These are phyloP conservation scores for Fusarium duplospermum DNA, from an alignment of 2,329 filamentous ascomycete species.

Conservation along the genomic window DNA sequence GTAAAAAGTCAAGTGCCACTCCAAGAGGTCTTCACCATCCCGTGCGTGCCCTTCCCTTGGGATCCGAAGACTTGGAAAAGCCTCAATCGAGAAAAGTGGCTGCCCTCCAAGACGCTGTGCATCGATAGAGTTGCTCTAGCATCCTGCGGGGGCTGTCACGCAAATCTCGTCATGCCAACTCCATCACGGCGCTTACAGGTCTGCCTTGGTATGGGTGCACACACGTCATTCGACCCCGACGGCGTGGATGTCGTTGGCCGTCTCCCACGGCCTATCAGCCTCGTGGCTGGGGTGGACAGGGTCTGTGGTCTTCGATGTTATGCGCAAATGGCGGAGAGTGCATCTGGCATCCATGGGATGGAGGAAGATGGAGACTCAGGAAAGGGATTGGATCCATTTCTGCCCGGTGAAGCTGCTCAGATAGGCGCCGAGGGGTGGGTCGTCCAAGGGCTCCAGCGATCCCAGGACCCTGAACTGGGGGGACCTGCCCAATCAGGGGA, in stretches of 20 bases:
- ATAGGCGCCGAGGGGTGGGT: conserved; percentile 32
- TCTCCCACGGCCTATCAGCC: conserved; percentile 12
- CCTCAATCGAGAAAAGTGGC: neutral
- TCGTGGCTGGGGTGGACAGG: conserved; percentile 21
- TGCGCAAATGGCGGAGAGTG: conserved; percentile 8
- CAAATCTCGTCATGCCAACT: conserved; percentile 27
- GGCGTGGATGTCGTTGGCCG: conserved; percentile 33
- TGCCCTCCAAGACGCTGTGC: neutral
- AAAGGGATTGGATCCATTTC: neutral
- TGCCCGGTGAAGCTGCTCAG: neutral
- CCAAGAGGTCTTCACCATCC: conserved; percentile 17
- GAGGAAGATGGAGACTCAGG: neutral
- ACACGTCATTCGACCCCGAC: conserved; percentile 43
- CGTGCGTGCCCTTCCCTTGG: conserved; percentile 35
- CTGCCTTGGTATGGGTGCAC: conserved; percentile 23
- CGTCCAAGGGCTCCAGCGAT: neutral
- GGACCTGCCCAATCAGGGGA: conserved; percentile 17
- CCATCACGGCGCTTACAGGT: conserved; percentile 40
- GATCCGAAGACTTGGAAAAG: neutral
- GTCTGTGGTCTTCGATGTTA: conserved; percentile 14
- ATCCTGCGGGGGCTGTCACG: conserved; percentile 32
- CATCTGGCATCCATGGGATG: conserved; percentile 11
- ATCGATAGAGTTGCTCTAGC: conserved; percentile 7
- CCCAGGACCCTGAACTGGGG: conserved; percentile 12
- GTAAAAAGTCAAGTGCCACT: conserved; percentile 15